Base-by-base conservation (phyloP, 2,329 filamentous ascomycete species). In the Ascochyta lentis region DNA sequence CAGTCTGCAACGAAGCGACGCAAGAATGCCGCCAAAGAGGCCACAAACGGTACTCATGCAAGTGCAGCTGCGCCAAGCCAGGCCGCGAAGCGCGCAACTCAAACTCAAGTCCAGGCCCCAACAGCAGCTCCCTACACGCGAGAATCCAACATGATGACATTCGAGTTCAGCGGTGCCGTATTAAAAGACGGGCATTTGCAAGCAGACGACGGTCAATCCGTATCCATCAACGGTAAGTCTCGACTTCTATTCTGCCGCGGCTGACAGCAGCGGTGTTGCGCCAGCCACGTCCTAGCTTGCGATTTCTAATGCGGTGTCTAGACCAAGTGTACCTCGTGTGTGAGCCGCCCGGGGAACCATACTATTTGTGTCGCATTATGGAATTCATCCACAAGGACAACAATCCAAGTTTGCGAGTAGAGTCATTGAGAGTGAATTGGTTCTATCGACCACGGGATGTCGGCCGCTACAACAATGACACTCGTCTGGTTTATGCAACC, bases 341-440 rank as follows among this genome's bases (percentile, higher is more conserved):
- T 78, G 95, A 99, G 78, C 95, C 95, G 46, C 95, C 95, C 15
- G 95, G 95, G 49, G 95, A 99, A 78, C 95, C 95, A 51, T 99
- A 99, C 79, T 99, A 99, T 76, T 82, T 99, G 63, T 95, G 91
- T 61, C 91, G 95, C 67, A 95, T 99, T 75, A 99, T 99, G 95
- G 94, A 99, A 76, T 98, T 98, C 74, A 81, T 97, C 67, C 92
- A 96, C 71, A 80, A 84, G 70, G 87, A 93, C 68, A 92, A 74
- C 46, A 76, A 94, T 71, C 78, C 81, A 33, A 83, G 82, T 50
- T 85, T 87, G 56, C 88, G 90, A 1, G 87, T 99, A 61, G 94
- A 97, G 72, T 87, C 91, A 38, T 78, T 99, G 68, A 89, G 93
- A 65, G 90, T 98, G 71, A 99, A 99, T 79, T 99, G 95, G 95